Evolutionary conservation across 2,329 filamentous ascomycete genomes (phyloP).

Genomic region (Cordyceps javanica): DNA sequence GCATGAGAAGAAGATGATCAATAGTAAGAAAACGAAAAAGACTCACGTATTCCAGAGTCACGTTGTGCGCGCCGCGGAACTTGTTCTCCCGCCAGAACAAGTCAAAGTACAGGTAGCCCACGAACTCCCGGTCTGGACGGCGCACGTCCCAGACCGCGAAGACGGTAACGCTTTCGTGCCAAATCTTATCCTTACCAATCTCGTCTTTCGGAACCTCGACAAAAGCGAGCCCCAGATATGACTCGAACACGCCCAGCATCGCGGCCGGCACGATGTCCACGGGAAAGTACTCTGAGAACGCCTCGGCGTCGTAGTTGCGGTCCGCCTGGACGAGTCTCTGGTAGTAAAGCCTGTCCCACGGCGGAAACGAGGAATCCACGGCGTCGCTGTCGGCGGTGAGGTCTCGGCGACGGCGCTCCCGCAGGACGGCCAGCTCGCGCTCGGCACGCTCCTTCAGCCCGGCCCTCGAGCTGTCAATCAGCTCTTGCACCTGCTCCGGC

Average conservation of each 20-base stretch:
- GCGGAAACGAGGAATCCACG: too few species aligned
- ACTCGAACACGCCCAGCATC: slow-evolving; percentile 52
- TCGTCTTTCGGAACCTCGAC: slow-evolving; percentile 42
- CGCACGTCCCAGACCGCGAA: not conserved
- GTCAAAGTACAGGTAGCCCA: slow-evolving; percentile 53
- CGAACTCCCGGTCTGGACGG: slow-evolving; percentile 36
- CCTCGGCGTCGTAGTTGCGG: slow-evolving; percentile 47
- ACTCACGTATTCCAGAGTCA: slow-evolving; percentile 25
- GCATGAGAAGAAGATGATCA: not conserved
- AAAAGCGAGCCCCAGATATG: slow-evolving; percentile 49
- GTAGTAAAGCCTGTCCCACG: slow-evolving; percentile 33
- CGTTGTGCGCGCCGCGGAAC: slow-evolving; percentile 51
- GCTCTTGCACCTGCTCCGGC: too few species aligned
- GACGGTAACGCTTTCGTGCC: not conserved
- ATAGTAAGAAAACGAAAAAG: not conserved
- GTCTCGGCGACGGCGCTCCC: not conserved
- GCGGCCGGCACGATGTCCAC: slow-evolving; percentile 43
- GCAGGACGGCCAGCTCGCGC: not conserved
- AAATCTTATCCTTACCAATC: slow-evolving; percentile 40
- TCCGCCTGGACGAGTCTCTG: slow-evolving; percentile 49
- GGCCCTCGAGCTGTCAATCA: not conserved
- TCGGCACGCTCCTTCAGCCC: not conserved
- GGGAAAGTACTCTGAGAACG: slow-evolving; percentile 52
- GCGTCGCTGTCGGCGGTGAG: too few species aligned
- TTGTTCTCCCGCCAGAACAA: slow-evolving; percentile 49